Evolutionary conservation across 2,329 filamentous ascomycete genomes (phyloP), one percentile per base, ranked within the genome.

Genomic region (Clarireedia paspali): DNA sequence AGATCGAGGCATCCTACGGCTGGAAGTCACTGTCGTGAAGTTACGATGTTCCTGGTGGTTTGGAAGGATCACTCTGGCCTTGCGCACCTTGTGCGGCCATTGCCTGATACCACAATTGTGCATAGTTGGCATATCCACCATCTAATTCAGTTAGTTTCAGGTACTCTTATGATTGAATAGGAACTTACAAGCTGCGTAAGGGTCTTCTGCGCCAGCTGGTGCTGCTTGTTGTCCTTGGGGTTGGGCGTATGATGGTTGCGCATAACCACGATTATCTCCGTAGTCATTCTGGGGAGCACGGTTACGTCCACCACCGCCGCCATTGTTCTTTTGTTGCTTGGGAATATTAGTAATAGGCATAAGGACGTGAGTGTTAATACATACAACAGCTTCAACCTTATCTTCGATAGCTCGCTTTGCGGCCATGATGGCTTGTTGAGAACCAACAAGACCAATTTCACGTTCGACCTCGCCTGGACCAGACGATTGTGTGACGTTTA

Each of bases 331-430:
- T 73, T 82, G 82, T 64, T 73, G 73, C 76, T 79, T 62, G 23
- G 49, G 48, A 50, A 60, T 62, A 52, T 69, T 60, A 62, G 60
- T 36, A 50, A 9, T 24, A 45, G 45, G 17, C 17, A 20, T 23
- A 30, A 15, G 26, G 44, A 30, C 6, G 12, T 36, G n/a, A 17
- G 42, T 34, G n/a, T 26, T 27, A 39, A 12, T 23, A 80, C 86
- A 74, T 81, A 91, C 85, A 70, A 92, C 89, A 68, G 89, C 87
- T 60, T 95, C 89, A 49, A 96, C 89, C 73, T 96, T 96, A 64
- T 95, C 91, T 70, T 90, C 88, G 60, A 96, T 95, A 45, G 89
- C 88, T 64, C 78, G 78, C 74, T 95, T 95, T 38, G 91, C 91
- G 62, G 83, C 82, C 52, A 83, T 82, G 67, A 96, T 94, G 54